phyloP scores from a whole-genome alignment of 2,329 filamentous ascomycete genomes.

The Akanthomyces lecanii region DNA sequence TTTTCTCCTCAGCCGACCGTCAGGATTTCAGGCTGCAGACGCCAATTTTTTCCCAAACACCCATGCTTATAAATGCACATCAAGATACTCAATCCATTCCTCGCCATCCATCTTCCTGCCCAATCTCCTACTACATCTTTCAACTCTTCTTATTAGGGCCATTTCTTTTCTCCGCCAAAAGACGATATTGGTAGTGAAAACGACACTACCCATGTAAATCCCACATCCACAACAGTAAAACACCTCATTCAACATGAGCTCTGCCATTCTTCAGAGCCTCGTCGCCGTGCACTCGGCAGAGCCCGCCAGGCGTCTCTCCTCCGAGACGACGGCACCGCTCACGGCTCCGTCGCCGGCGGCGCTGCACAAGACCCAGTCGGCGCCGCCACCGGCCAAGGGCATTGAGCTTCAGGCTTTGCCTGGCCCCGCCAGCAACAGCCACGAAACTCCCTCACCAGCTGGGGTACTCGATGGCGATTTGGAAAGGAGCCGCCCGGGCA shows the following conservation, averaged over 20 bases:
- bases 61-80: slow-evolving; percentile 4
- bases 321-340: slow-evolving; percentile 9
- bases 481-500: slow-evolving; percentile 52
- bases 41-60: background rate
- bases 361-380: slow-evolving; percentile 1
- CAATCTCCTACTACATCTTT: background rate
- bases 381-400: background rate
- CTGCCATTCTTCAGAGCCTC: slow-evolving; percentile 9
- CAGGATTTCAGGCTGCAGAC: background rate
- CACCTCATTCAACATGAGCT: background rate
- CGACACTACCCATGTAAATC: background rate
- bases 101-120: background rate
- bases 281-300: slow-evolving; percentile 11
- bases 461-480: slow-evolving; percentile 30
- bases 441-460: background rate
- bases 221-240: too few relatives aligned
- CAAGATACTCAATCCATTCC: background rate
- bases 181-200: background rate
- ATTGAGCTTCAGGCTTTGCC: slow-evolving; percentile 1
- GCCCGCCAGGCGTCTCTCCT: background rate
- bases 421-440: too few relatives aligned
- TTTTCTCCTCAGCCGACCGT: slow-evolving; percentile 13
- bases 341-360: background rate
- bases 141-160: background rate
- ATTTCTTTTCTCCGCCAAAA: too few relatives aligned